These are phyloP conservation scores for Tolypocladium ovalisporum DNA, from an alignment of 2,329 filamentous ascomycete species.

Conservation along the genomic window DNA sequence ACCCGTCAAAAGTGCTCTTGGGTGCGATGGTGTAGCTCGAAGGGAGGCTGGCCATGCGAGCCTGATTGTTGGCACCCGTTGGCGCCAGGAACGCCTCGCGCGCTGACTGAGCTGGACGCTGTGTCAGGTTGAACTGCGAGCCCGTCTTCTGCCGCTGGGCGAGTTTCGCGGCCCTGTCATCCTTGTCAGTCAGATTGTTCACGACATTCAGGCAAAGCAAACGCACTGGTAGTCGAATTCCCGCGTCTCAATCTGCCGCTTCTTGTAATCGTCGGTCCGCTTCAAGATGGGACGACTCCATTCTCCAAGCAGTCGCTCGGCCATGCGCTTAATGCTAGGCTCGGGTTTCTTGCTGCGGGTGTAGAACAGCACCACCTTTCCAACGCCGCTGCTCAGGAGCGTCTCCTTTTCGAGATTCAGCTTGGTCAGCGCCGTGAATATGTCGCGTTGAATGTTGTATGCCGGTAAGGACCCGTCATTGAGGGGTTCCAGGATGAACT, in stretches of 20 bases:
- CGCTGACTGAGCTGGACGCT: constrained; percentile 33
- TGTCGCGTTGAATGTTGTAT: constrained; percentile 93
- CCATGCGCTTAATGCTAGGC: constrained; percentile 80
- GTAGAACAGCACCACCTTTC: constrained; percentile 94
- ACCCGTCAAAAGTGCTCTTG: constrained; percentile 49
- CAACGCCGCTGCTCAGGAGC: constrained; percentile 82
- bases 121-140: constrained; percentile 38
- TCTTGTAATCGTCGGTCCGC: constrained; percentile 88
- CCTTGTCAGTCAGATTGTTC: constrained; percentile 1
- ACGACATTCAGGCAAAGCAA: background rate
- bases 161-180: constrained; percentile 38
- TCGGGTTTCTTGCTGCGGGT: constrained; percentile 90
- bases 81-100: constrained; percentile 44
- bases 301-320: constrained; percentile 83
- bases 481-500: constrained; percentile 93
- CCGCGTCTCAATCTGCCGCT: constrained; percentile 56
- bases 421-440: constrained; percentile 69
- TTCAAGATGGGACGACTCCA: constrained; percentile 94
- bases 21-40: constrained; percentile 50
- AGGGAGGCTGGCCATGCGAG: constrained; percentile 42
- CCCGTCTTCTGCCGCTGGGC: constrained; percentile 37
- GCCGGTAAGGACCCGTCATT: constrained; percentile 90
- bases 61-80: constrained; percentile 42
- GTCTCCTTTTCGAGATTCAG: constrained; percentile 87
- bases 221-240: constrained; percentile 55